These are phyloP conservation scores for Casuarina glauca DNA, from an alignment of 306 rosid genomes.

Conservation along the genomic window DNA sequence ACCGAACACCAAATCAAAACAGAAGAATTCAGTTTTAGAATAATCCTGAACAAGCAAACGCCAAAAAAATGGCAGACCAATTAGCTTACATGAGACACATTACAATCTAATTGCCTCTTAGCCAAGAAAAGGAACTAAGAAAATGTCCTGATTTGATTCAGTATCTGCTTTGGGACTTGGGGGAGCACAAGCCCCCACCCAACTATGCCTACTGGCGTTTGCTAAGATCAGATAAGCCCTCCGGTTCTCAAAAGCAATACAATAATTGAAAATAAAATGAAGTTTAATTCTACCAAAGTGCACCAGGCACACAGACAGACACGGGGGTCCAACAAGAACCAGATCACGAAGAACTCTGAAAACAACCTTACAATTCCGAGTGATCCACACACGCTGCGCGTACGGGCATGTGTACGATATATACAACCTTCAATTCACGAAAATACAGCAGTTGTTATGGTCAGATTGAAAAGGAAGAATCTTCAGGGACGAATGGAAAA, in stretches of 20 bases:
- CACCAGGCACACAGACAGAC: neutral
- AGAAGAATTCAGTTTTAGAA: neutral
- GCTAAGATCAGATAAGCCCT: neutral
- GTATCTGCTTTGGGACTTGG: neutral
- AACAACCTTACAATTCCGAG: constrained; percentile 76
- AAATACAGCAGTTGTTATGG: constrained; percentile 1
- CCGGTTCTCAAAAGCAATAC: neutral
- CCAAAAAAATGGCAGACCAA: neutral
- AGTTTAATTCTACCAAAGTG: neutral
- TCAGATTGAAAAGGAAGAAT: constrained; percentile 24
- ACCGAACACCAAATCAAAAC: neutral
- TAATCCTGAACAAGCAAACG: neutral
- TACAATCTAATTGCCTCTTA: neutral
- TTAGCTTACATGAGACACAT: neutral
- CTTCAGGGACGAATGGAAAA: neutral
- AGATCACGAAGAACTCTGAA: neutral
- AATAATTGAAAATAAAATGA: neutral
- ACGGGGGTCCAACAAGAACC: constrained; percentile 4
- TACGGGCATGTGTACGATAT: constrained; percentile 78
- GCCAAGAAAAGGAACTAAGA: neutral
- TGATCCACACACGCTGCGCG: constrained; percentile 88
- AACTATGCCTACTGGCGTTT: neutral
- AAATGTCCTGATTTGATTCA: neutral
- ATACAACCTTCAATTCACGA: constrained; percentile 62
- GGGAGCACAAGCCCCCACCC: neutral